Conservation (phyloP, 257 asterid genomes). For the Nicotiana paniculata region DNA sequence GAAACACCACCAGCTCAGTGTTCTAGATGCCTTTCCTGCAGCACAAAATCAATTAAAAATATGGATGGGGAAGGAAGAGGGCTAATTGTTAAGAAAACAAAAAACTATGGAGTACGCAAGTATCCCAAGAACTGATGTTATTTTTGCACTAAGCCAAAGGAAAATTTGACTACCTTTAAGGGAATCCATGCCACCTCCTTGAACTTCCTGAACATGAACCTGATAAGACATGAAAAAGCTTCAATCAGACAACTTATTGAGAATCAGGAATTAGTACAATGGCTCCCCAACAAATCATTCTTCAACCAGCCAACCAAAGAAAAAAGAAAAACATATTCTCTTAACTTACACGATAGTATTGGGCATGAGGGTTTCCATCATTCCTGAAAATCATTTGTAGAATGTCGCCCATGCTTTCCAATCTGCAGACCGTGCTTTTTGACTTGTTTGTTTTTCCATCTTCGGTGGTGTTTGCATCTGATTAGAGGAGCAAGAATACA, state of each 20-base stretch:
- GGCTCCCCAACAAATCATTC: not conserved
- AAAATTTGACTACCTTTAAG: constrained; percentile 46
- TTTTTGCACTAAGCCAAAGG: constrained; percentile 4
- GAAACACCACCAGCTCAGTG: constrained; percentile 99
- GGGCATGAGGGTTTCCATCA: constrained; percentile 62
- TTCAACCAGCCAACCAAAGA: not conserved
- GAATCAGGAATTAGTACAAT: not conserved
- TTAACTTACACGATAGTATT: constrained; percentile 71
- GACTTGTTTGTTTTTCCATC: constrained; percentile 54
- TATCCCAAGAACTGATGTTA: constrained; percentile 4
- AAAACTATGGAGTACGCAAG: not conserved
- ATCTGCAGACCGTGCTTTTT: constrained; percentile 55
- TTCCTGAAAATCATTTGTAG: constrained; percentile 65
- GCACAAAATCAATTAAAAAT: not conserved
- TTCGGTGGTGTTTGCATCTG: constrained; percentile 48
- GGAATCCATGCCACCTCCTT: constrained; percentile 48
- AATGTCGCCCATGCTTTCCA: constrained; percentile 82
- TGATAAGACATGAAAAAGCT: constrained; percentile 28
- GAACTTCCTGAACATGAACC: constrained; percentile 88
- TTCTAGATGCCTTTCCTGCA: constrained; percentile 69
- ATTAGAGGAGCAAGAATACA: constrained; percentile 21
- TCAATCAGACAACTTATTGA: constrained; percentile 12
- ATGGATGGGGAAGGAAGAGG: not conserved
- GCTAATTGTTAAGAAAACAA: not conserved
- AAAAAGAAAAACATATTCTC: constrained; percentile 10